phyloP scores from a whole-genome alignment of 768 basidiomycete species.

The Coprinopsis marcescibilis region DNA sequence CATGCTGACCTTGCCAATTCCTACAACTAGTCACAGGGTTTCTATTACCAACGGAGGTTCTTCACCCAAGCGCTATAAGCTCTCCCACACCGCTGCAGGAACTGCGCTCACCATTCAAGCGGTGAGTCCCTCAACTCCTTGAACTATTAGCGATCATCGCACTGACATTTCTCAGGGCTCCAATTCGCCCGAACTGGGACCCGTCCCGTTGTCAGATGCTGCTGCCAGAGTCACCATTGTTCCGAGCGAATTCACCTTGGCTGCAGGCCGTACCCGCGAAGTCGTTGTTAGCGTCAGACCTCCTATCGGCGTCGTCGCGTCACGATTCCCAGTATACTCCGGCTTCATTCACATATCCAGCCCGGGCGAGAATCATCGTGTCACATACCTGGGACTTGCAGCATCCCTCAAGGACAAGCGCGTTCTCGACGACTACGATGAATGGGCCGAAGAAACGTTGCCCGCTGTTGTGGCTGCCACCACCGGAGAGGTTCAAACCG shows the following conservation, averaged over 20 bases:
- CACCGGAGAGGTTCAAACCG: slow-evolving; percentile 30
- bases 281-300: slow-evolving; percentile 39
- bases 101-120: slow-evolving; percentile 43
- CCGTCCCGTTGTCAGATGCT: slow-evolving; percentile 39
- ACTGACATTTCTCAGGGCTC: not conserved
- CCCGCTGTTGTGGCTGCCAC: slow-evolving; percentile 34
- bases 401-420: slow-evolving; percentile 38
- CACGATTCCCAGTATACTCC: slow-evolving; percentile 49
- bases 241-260: slow-evolving; percentile 35
- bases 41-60: slow-evolving; percentile 44
- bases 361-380: slow-evolving; percentile 28
- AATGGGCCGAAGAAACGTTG: slow-evolving; percentile 35
- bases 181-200: slow-evolving; percentile 33
- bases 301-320: slow-evolving; percentile 35
- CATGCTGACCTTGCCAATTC: not conserved
- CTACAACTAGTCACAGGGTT: slow-evolving; percentile 33
- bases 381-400: slow-evolving; percentile 39
- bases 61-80: slow-evolving; percentile 34
- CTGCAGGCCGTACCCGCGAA: slow-evolving; percentile 29
- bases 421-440: slow-evolving; percentile 43
- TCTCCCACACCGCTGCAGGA: slow-evolving; percentile 51
- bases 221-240: slow-evolving; percentile 41
- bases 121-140: slow-evolving; percentile 20
- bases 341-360: slow-evolving; percentile 44
- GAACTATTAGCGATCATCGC: too few species aligned